Conservation (phyloP, 805 yeast genomes). For the Suhomyces emberorum region DNA sequence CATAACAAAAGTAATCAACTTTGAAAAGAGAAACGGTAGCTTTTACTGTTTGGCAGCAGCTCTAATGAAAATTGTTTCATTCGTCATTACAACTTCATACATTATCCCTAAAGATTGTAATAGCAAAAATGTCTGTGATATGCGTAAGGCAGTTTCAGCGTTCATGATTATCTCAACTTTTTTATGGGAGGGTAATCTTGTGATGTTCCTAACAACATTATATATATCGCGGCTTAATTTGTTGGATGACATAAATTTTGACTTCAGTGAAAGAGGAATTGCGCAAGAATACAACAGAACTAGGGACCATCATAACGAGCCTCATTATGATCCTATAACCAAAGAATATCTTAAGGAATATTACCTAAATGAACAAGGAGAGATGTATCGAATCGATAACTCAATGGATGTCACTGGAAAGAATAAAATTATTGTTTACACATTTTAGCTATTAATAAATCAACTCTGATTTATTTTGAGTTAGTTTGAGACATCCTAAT, state of each 20-base stretch:
- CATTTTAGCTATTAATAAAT: constrained; percentile 13
- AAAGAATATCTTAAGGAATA: constrained; percentile 25
- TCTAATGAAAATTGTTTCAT: constrained; percentile 33
- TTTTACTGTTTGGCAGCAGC: constrained; percentile 36
- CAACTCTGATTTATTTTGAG: too few relatives aligned
- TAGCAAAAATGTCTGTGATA: constrained; percentile 19
- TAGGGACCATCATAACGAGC: background rate
- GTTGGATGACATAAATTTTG: constrained; percentile 31
- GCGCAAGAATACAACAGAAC: constrained; percentile 6
- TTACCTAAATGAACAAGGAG: constrained; percentile 27
- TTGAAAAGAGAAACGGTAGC: constrained; percentile 39
- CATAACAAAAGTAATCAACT: constrained; percentile 34
- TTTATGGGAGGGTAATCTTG: constrained; percentile 36
- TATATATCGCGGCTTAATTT: constrained; percentile 36
- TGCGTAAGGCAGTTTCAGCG: constrained; percentile 34
- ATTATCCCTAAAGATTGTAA: constrained; percentile 27
- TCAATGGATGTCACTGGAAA: constrained; percentile 18
- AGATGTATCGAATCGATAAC: constrained; percentile 24
- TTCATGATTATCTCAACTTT: constrained; percentile 37
- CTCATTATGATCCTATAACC: constrained; percentile 5
- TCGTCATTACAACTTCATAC: constrained; percentile 26
- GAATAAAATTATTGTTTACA: constrained; percentile 29
- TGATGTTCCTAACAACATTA: constrained; percentile 36
- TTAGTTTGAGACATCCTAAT: too few relatives aligned
- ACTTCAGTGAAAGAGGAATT: constrained; percentile 19